A percentile compares a stretch with the other conserved stretches of the same genome.
Conservation (phyloP, 768 basidiomycete genomes). For the Tricholoma hemisulphureum region DNA sequence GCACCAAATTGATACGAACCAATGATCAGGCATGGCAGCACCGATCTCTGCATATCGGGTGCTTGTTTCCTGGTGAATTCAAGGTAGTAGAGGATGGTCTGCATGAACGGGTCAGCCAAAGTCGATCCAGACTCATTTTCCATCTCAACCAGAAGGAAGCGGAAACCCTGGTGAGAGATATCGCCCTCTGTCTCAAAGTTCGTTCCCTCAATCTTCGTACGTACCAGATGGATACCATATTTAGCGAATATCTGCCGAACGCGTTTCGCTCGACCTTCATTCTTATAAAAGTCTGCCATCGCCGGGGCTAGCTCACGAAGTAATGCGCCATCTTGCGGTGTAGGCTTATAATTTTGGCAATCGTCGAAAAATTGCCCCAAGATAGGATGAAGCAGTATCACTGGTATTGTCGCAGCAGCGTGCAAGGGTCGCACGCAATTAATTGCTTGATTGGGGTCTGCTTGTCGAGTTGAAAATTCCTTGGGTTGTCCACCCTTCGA, state of each 20-base stretch:
- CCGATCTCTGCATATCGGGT: background rate
- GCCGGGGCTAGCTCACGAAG: background rate
- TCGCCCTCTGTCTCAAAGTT: constrained; percentile 2
- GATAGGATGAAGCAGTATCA: constrained; percentile 22
- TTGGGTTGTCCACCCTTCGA: constrained; percentile 1
- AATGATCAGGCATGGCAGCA: constrained; percentile 12
- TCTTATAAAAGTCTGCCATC: constrained; percentile 3
- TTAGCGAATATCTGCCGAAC: too few species aligned
- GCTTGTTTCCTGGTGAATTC: constrained; percentile 3
- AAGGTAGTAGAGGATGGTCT: constrained; percentile 17
- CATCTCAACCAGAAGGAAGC: constrained; percentile 11
- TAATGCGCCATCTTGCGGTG: constrained; percentile 8
- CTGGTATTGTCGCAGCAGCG: constrained; percentile 12
- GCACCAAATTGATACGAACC: constrained; percentile 1
- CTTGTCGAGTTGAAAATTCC: too few species aligned
- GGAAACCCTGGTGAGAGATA: background rate
- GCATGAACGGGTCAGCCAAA: constrained; percentile 15
- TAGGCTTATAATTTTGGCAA: constrained; percentile 10
- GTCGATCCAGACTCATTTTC: constrained; percentile 14
- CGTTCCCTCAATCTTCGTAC: background rate
- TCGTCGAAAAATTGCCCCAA: constrained; percentile 19
- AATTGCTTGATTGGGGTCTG: background rate
- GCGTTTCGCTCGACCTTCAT: too few species aligned
- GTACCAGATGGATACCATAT: too few species aligned
- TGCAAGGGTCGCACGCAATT: constrained; percentile 10